Evolutionary conservation across 495 filamentous ascomycete genomes (phyloP), one percentile per base, ranked within the genome.

Genomic region (Penicillium coprophilum): DNA sequence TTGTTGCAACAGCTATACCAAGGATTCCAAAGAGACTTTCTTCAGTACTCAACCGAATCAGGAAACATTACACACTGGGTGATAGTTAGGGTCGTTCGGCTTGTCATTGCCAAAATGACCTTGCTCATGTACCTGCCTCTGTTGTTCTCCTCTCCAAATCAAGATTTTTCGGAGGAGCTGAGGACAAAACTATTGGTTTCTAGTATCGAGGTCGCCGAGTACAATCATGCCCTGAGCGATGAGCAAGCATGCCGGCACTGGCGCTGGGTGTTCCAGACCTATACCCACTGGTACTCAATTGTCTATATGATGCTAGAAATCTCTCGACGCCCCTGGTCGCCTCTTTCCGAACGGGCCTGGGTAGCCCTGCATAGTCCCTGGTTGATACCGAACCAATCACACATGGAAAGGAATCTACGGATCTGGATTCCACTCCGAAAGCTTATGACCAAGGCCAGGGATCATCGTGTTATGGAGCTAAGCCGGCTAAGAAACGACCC

Each of bases 271-370:
- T 85, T 72, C 61, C 75, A 82, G 47, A 83, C 81, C 1, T 83
- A 80, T 56, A 80, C 80, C 0, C 83, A 86, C 48, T 87, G 84
- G 84, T 76, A 86, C 63, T 75, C 82, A 40, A 71, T 85, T 46
- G 79, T 79, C 9, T 83, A 78, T 39, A 71, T 85, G 19, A 63
- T 83, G 9, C 70, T 81, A 46, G 80, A 84, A 20, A 73, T 78
- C 10, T 72, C 70, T n/a, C 72, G 73, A 27, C 74, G 80, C 8
- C 73, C 77, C 1, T 78, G 74, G 70, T 79, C 77, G 0, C 66
- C 80, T 2, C 60, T 76, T 7, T 71, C 81, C 23, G 81, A 85
- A 48, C 69, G 77, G 39, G 82, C 80, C 9, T 85, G 82, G 82
- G 63, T 73, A 8, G 75, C 76, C 6, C 71, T 85, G 10, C 78